phyloP scores from a whole-genome alignment of 768 basidiomycete species.

The Trametes cubensis region DNA sequence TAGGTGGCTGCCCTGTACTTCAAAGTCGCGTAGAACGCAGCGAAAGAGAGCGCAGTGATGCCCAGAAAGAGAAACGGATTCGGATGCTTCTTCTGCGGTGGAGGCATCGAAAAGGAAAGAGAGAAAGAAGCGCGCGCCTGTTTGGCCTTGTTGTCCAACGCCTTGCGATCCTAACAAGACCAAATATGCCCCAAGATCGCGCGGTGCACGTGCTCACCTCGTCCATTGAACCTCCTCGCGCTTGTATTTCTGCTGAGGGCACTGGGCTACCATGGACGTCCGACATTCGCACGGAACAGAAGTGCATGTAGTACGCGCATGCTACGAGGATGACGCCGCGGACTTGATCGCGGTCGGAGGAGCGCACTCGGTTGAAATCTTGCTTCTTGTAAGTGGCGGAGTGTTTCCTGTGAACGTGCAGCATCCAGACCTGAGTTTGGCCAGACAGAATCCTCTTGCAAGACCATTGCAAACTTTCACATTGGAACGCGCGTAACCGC shows the following conservation, averaged over 20 bases:
- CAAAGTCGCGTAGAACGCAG: constrained; percentile 56
- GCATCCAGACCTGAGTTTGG: constrained; percentile 2
- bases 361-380: constrained; percentile 70
- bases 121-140: constrained; percentile 6
- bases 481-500: constrained; percentile 72
- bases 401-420: constrained; percentile 10
- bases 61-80: constrained; percentile 66
- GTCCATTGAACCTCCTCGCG: neutral
- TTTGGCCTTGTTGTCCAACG: constrained; percentile 25
- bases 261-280: constrained; percentile 51
- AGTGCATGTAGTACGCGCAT: constrained; percentile 65
- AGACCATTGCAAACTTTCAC: constrained; percentile 69
- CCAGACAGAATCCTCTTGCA: constrained; percentile 48
- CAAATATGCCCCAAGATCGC: constrained; percentile 31
- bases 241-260: neutral
- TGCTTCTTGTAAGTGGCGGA: constrained; percentile 56
- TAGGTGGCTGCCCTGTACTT: constrained; percentile 57
- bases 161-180: constrained; percentile 28
- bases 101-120: constrained; percentile 15
- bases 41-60: constrained; percentile 58
- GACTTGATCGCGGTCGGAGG: constrained; percentile 78
- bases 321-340: constrained; percentile 59
- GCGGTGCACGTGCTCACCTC: constrained; percentile 15
- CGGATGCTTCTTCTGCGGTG: constrained; percentile 42
- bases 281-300: constrained; percentile 60